Evolutionary conservation across 352 stramenopile species (phyloP).

Genomic region (Globisporangium alternatum): DNA sequence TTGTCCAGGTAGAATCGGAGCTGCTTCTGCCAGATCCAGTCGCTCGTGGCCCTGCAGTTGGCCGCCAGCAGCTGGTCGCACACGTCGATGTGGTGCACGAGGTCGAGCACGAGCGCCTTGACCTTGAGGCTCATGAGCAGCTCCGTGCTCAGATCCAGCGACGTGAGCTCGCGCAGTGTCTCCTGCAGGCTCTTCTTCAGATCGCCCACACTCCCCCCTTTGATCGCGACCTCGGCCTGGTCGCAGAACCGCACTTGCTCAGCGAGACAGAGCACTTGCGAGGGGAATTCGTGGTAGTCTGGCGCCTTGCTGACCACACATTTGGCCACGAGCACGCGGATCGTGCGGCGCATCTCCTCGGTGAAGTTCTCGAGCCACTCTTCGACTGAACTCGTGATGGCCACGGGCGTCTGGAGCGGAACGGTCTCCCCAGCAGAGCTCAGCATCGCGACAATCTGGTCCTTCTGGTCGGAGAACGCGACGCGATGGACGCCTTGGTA

Average conservation of each 20-base stretch:
- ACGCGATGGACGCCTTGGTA: conserved; percentile 94
- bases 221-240: conserved; percentile 84
- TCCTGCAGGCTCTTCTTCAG: conserved; percentile 71
- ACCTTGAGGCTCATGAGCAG: conserved; percentile 92
- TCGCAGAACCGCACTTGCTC: conserved; percentile 92
- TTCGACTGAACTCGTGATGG: conserved; percentile 89
- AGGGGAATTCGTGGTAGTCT: conserved; percentile 90
- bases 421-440: conserved; percentile 84
- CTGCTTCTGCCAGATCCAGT: conserved; percentile 94
- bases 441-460: conserved; percentile 89
- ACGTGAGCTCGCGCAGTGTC: conserved; percentile 69
- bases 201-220: conserved; percentile 55
- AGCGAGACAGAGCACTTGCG: conserved; percentile 89
- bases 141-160: conserved; percentile 84
- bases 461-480: conserved; percentile 81
- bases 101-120: conserved; percentile 93
- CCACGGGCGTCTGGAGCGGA: conserved; percentile 72
- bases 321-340: conserved; percentile 67
- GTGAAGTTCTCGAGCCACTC: conserved; percentile 93
- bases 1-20: conserved; percentile 90
- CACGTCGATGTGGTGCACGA: conserved; percentile 96
- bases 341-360: conserved; percentile 89
- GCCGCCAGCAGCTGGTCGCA: conserved; percentile 83
- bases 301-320: conserved; percentile 76
- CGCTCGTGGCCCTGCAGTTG: conserved; percentile 53